phyloP scores from a whole-genome alignment of 2,329 filamentous ascomycete species.

The Cercospora sp. region DNA sequence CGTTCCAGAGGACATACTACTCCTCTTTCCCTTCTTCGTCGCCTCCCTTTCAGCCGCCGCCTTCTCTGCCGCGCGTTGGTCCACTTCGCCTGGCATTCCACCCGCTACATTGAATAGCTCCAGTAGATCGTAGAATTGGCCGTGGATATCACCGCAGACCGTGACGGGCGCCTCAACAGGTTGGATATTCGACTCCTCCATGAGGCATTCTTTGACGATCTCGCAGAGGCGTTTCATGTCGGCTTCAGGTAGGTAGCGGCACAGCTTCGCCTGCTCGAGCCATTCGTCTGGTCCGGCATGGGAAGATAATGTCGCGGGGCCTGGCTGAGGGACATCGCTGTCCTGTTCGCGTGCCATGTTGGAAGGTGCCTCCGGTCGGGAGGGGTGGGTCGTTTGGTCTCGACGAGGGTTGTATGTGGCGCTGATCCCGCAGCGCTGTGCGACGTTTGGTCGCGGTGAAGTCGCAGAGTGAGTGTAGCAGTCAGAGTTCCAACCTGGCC shows the following conservation, averaged over 20 bases:
- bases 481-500: not conserved
- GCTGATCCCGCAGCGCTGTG: conserved; percentile 1
- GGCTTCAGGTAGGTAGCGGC: conserved; percentile 90
- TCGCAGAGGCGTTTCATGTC: conserved; percentile 99
- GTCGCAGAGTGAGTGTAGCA: not conserved
- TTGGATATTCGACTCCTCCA: conserved; percentile 99
- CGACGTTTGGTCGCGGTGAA: not conserved
- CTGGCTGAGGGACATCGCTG: conserved; percentile 75
- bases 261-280: conserved; percentile 94
- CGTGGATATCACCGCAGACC: conserved; percentile 96
- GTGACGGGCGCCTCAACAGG: conserved; percentile 96
- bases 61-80: conserved; percentile 32
- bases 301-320: conserved; percentile 79
- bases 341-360: conserved; percentile 52
- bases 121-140: conserved; percentile 96
- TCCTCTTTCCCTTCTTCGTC: conserved; percentile 23
- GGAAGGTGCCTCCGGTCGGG: not conserved
- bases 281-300: conserved; percentile 92
- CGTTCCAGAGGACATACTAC: conserved; percentile 26
- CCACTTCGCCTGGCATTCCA: conserved; percentile 81
- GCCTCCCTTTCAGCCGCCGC: conserved; percentile 24
- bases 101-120: conserved; percentile 96
- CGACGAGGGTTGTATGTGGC: not conserved
- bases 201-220: conserved; percentile 97
- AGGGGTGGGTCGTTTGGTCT: not conserved